Conservation (phyloP, 2,329 filamentous ascomycete genomes). For the Pyrenophora teres region DNA sequence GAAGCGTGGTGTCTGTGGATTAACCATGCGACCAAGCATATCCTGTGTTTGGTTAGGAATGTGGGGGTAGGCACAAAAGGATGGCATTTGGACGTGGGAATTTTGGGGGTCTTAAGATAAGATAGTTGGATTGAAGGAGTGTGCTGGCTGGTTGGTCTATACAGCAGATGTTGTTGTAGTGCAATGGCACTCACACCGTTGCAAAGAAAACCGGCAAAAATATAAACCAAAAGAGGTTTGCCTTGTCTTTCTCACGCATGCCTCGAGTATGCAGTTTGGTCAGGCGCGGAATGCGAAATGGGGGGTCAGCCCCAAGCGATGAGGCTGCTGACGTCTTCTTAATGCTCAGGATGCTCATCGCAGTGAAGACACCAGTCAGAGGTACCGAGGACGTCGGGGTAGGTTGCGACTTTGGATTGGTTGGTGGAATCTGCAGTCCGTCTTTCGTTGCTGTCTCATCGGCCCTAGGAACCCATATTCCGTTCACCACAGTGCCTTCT, state of each 20-base stretch:
- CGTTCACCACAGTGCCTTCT: constrained; percentile 45
- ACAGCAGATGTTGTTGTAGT: background rate
- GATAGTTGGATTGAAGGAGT: background rate
- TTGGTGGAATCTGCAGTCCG: background rate
- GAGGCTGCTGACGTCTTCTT: constrained; percentile 4
- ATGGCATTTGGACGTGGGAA: background rate
- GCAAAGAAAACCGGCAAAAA: constrained; percentile 3
- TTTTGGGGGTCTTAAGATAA: background rate
- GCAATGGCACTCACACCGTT: constrained; percentile 12
- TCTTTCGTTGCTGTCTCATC: constrained; percentile 1
- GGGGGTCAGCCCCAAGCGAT: background rate
- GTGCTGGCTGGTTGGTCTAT: background rate
- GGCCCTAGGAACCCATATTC: constrained; percentile 23
- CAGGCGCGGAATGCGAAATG: background rate
- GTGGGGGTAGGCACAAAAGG: background rate
- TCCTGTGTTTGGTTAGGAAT: too few species aligned
- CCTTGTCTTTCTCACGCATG: background rate
- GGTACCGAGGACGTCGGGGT: background rate
- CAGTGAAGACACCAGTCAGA: constrained; percentile 15
- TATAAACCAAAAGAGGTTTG: constrained; percentile 1
- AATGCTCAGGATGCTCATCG: background rate
- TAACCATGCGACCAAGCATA: background rate
- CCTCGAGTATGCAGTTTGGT: background rate
- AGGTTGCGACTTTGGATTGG: background rate
- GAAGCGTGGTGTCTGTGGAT: background rate